Percentiles rank a stretch among this genome's conserved stretches.
Evolutionary conservation across 176 grass and related monocot genomes (phyloP).

Genomic region (Dactylis glomerata): DNA sequence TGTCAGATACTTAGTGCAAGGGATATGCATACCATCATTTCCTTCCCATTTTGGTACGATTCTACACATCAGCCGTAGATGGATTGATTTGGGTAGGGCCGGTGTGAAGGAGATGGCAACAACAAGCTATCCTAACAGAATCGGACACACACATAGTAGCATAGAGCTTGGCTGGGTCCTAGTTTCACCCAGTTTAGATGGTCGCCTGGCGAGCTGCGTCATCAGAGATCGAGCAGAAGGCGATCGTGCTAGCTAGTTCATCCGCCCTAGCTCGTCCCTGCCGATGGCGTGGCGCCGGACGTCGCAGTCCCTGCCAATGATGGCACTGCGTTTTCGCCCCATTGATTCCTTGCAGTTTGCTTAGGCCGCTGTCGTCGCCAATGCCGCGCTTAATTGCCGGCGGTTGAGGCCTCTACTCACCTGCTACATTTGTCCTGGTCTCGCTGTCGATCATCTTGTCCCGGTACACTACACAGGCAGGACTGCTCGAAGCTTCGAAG

Average conservation of each 20-base stretch:
- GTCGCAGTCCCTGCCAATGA: background rate
- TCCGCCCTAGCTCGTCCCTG: background rate
- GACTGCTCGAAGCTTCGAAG: background rate
- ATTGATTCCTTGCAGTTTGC: slow-evolving; percentile 5
- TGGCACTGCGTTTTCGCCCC: background rate
- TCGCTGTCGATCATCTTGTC: background rate
- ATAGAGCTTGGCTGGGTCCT: background rate
- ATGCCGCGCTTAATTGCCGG: slow-evolving; percentile 24
- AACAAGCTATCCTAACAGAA: too few species aligned
- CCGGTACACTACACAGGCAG: background rate
- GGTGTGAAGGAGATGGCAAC: too few species aligned
- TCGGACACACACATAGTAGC: too few species aligned
- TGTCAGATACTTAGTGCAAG: background rate
- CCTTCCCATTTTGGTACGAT: too few species aligned
- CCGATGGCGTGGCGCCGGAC: background rate
- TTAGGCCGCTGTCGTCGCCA: slow-evolving; percentile 17
- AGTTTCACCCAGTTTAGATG: background rate
- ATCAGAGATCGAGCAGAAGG: background rate
- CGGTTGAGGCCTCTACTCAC: slow-evolving; percentile 10
- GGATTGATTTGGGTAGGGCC: too few species aligned
- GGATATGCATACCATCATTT: background rate
- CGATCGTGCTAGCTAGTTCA: background rate
- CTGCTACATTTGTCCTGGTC: background rate
- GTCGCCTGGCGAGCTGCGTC: background rate
- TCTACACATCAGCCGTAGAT: too few species aligned